Evolutionary conservation across 2,329 filamentous ascomycete genomes (phyloP), one percentile per base, ranked within the genome.

Genomic region (Cladosporium sp.): DNA sequence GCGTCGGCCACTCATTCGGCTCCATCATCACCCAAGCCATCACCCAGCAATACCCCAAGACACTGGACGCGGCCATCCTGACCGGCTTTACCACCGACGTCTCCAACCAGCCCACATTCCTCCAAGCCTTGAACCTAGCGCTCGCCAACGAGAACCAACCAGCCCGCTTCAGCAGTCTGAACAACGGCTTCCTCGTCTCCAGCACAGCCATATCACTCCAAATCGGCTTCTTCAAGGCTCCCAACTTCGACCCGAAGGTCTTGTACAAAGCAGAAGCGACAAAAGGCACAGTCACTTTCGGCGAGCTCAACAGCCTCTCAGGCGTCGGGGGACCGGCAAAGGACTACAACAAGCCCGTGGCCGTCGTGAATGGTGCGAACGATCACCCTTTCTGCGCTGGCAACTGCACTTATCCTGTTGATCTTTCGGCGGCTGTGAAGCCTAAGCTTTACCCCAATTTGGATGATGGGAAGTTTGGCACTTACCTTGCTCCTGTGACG

Each of bases 1-100:
- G 66, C 12, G 64, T 69, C 9, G 71, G 68, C 11, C 71, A 74
- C 54, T 68, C 64, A 18, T 66, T 66, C 50, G 69, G 70, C 42
- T 63, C 61, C 48, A 61, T 65, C 45, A 54, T 69, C 47, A 66
- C 63, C 11, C 58, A 66, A 54, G 63, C 52, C 32, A 53, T 69
- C 32, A 64, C 65, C 0, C 57, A 61, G 18, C 53, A 60, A 36
- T 64, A 69, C 55, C 68, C 67, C 1, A 27, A 43, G 16, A 61
- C 61, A 33, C 58, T 68, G 43, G 54, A 70, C 54, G 69, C 64
- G 35, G 58, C 67, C 18, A 62, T 69, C 47, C 55, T 72, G 7
- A 69, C 68, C 2, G 69, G 70, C 22, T 67, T 66, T 57, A 61
- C 62, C 9, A 42, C 48, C 43, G 62, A 65, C 40, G 29, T 49